Base-by-base conservation (phyloP, 306 rosid genomes). In the Sphenostylis stenocarpa region DNA sequence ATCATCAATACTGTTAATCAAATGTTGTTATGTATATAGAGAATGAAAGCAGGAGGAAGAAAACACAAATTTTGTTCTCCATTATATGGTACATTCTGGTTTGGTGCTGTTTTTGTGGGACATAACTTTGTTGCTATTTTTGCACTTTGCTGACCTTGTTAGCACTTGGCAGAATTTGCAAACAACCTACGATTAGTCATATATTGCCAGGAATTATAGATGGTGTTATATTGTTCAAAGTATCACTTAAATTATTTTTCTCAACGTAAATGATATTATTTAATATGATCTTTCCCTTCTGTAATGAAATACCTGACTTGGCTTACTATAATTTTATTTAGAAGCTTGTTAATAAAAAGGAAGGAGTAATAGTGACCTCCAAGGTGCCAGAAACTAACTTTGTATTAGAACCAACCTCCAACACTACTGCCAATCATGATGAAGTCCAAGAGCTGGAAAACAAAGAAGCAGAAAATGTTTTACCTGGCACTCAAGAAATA, bases 311-410 rank as follows among this genome's bases (percentile, higher is more conserved):
- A 67, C 49, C 81, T 67, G 75, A 72, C 70, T 76, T 72, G 39
- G 58, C 76, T 55, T 36, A 39, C 64, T 65, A 49, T 73, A 38
- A 72, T 65, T 75, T 19, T 41, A 12, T 86, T 69, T 63, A 95
- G 99, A 92, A 87, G 87, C 29, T 83, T 85, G 77, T 70, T 41
- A 89, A 76, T 45, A 80, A 81, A 84, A 93, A 86, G 57, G 96
- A 88, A 77, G 89, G 86, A 78, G 77, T 86, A 78, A 82, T 90
- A 78, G 83, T 88, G 72, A 36, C 77, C 65, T 76, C 97, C 67
- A 91, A 85, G 85, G 87, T 78, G 77, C 45, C 87, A 0, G 98
- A 83, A 81, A 68, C 87, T 89, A 75, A 84, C 80, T 81, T 78
- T n/a, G n/a, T n/a, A n/a, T n/a, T 88, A 45, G 89, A 84, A 72